Conservation (phyloP, 768 basidiomycete species). For the Phanerochaete sordida region DNA sequence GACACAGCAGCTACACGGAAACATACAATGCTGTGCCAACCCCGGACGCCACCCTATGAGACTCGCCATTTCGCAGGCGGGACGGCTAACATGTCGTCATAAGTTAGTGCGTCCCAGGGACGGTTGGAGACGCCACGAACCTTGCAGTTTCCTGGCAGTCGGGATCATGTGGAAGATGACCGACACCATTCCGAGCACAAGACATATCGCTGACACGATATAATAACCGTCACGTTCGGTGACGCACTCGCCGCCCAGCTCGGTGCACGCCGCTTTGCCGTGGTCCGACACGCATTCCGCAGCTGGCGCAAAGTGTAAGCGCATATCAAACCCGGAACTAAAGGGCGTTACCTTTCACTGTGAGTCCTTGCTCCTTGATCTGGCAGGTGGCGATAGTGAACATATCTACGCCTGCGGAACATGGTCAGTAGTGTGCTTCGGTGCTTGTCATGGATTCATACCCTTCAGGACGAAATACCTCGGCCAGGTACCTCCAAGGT, state of each 20-base stretch:
- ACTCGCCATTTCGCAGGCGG: slow-evolving; percentile 73
- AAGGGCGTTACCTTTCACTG: slow-evolving; percentile 48
- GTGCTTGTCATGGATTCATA: slow-evolving; percentile 15
- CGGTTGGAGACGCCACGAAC: slow-evolving; percentile 39
- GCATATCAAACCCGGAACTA: background rate
- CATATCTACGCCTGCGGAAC: slow-evolving; percentile 71
- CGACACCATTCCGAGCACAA: slow-evolving; percentile 69
- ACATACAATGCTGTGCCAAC: background rate
- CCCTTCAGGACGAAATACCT: slow-evolving; percentile 95
- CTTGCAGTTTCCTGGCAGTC: slow-evolving; percentile 80
- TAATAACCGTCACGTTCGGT: slow-evolving; percentile 93
- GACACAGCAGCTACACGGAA: background rate
- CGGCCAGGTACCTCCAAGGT: slow-evolving; percentile 98
- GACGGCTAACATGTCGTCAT: slow-evolving; percentile 41
- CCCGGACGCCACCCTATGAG: slow-evolving; percentile 16
- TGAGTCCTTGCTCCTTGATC: slow-evolving; percentile 55
- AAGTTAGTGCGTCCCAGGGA: background rate
- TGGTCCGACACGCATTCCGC: slow-evolving; percentile 91
- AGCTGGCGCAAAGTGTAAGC: slow-evolving; percentile 36
- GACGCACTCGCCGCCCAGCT: slow-evolving; percentile 75
- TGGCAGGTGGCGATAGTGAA: slow-evolving; percentile 85
- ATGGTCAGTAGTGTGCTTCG: slow-evolving; percentile 12
- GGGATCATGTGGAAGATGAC: slow-evolving; percentile 79
- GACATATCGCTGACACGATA: slow-evolving; percentile 74
- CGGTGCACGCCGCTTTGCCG: slow-evolving; percentile 75